Base-by-base conservation (phyloP, 2,329 filamentous ascomycete genomes). In the Eurotiales sp. region DNA sequence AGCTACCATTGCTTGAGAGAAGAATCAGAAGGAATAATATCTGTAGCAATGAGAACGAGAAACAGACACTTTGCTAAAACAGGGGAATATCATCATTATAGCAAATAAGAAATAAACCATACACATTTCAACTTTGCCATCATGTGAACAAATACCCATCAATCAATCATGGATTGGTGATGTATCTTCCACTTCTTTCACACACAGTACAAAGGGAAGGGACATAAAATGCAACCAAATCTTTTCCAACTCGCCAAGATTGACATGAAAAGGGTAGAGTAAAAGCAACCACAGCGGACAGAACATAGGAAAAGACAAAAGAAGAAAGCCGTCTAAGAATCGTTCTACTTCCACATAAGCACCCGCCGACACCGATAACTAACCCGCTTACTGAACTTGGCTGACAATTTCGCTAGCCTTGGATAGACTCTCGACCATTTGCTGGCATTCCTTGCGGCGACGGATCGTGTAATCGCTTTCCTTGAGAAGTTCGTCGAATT, bases 381-480 rank as follows among this genome's bases (percentile, higher is more conserved):
- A 15, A 40, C 34, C 12, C 34, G 34, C 30, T 25, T 53, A 83
- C 70, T 83, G 80, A 55, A 86, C 83, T 62, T 85, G 82, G 73
- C 89, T 91, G 68, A 99, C 93, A 74, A 99, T 97, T 78, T 99
- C 93, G 72, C 85, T 93, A 52, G 93, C 93, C 72, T 88, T 87
- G 61, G 80, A 76, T 65, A 99, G 78, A 50, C 88, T 95, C 73
- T 99, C 93, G 46, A 99, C 93, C 93, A 99, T 99, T 74, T 96
- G 90, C 74, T 95, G 90, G 74, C 93, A 99, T 73, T 99, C 93
- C 79, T 99, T 99, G 70, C 93, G 83, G 71, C 93, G 82, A 64
- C 92, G 84, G 64, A 95, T 81, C 3, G 93, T 99, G 79, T 96
- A 97, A 72, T 99, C 93, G 68, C 89, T 95, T 75, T 99, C 93